Percentiles rank a stretch among this genome's conserved stretches.
Evolutionary conservation across 2,329 filamentous ascomycete species (phyloP).

Genomic region (Intubia oerlemansii): DNA sequence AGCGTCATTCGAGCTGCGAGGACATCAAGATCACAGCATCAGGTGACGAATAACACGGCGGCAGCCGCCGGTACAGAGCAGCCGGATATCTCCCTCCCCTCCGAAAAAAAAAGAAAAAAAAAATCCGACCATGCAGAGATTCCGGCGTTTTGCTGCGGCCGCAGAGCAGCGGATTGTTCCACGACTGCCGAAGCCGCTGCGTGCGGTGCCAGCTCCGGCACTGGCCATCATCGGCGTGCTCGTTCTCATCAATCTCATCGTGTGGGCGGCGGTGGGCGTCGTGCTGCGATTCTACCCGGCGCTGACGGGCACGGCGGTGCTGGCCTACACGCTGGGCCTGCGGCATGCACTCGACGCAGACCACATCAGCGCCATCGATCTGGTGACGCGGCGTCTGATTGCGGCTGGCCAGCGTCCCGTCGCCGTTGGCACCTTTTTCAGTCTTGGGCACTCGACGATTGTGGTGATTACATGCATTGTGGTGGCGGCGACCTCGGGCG

Average conservation of each 20-base stretch:
- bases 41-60: too few relatives aligned
- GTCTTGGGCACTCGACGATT: constrained; percentile 80
- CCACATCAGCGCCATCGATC: constrained; percentile 69
- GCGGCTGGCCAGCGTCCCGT: constrained; percentile 71
- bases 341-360: constrained; percentile 97
- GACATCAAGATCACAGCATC: too few relatives aligned
- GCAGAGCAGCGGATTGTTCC: constrained; percentile 2
- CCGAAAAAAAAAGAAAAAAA: too few relatives aligned
- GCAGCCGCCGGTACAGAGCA: too few relatives aligned
- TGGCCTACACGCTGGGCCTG: constrained; percentile 75
- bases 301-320: constrained; percentile 58
- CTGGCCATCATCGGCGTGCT: constrained; percentile 29
- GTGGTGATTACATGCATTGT: constrained; percentile 79
- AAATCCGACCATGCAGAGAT: too few relatives aligned
- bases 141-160: too few relatives aligned
- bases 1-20: too few relatives aligned
- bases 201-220: constrained; percentile 12
- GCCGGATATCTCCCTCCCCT: too few relatives aligned
- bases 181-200: constrained; percentile 11
- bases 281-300: constrained; percentile 31
- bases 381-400: constrained; percentile 79
- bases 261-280: constrained; percentile 32
- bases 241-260: constrained; percentile 25
- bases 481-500: constrained; percentile 76
- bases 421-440: constrained; percentile 88